Conservation (phyloP, 164 flowering plant genomes). For the Vitis labrusca region DNA sequence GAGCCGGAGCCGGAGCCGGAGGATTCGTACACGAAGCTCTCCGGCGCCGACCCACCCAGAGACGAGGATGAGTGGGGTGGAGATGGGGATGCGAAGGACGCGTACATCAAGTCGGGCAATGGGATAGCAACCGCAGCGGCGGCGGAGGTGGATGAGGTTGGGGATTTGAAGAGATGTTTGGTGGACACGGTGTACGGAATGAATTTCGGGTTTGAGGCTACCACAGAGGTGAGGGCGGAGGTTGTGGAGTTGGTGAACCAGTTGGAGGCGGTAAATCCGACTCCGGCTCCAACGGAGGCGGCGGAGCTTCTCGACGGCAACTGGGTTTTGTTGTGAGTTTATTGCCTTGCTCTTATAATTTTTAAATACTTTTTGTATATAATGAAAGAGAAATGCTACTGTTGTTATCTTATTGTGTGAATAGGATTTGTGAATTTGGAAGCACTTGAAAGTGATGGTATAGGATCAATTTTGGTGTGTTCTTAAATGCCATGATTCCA, state of each 20-base stretch:
- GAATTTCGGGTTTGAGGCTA: constrained; percentile 66
- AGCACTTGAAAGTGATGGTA: no score
- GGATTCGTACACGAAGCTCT: constrained; percentile 24
- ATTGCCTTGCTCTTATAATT: background rate
- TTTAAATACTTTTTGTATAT: no score
- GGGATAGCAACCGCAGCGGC: constrained; percentile 25
- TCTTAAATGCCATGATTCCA: no score
- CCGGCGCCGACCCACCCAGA: constrained; percentile 63
- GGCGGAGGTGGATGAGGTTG: constrained; percentile 21
- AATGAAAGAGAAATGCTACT: no score
- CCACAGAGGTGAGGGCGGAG: constrained; percentile 81
- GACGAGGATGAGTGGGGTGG: constrained; percentile 85
- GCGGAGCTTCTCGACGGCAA: constrained; percentile 73
- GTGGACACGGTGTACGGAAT: constrained; percentile 86
- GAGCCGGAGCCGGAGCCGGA: constrained; percentile 45
- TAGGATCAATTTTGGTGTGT: no score
- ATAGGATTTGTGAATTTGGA: no score
- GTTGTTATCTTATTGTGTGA: no score
- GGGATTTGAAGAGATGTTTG: constrained; percentile 69
- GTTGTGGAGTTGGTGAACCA: constrained; percentile 75
- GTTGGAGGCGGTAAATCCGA: constrained; percentile 82
- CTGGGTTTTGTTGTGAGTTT: constrained; percentile 86
- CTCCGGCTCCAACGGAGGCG: constrained; percentile 61
- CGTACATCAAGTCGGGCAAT: constrained; percentile 19
- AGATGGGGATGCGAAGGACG: constrained; percentile 11